These are phyloP conservation scores for Rosa chinensis DNA, from an alignment of 306 rosid genomes.

Conservation along the genomic window DNA sequence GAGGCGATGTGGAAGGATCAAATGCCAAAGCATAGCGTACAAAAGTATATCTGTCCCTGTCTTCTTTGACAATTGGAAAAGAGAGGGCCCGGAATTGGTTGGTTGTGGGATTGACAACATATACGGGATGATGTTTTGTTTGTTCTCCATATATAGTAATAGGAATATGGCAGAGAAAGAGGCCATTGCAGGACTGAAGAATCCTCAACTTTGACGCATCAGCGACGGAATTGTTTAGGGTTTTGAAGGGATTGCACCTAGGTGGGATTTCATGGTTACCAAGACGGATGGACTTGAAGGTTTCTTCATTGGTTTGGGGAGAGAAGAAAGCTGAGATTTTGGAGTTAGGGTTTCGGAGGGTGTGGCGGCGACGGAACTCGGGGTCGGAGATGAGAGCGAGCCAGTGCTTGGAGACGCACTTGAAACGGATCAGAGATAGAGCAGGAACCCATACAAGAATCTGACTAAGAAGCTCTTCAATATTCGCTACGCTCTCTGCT, in stretches of 20 bases:
- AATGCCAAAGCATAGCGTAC: neutral
- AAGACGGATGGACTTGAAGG: neutral
- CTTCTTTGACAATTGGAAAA: neutral
- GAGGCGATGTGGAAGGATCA: neutral
- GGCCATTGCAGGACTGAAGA: neutral
- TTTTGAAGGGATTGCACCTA: neutral
- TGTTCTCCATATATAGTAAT: neutral
- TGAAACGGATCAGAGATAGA: slow-evolving; percentile 20
- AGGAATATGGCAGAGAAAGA: neutral
- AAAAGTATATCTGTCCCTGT: neutral
- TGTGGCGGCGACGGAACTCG: neutral
- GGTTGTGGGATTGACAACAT: neutral
- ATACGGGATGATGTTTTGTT: too few relatives aligned
- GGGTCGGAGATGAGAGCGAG: slow-evolving; percentile 25
- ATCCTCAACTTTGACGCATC: neutral
- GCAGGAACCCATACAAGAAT: slow-evolving; percentile 23
- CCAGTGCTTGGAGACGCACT: slow-evolving; percentile 32
- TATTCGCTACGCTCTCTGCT: neutral
- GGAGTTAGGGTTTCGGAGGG: neutral
- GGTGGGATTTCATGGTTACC: neutral
- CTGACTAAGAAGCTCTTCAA: slow-evolving; percentile 17
- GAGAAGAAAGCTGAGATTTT: neutral
- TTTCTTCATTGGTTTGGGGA: neutral
- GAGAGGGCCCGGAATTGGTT: neutral
- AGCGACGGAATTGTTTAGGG: neutral